Percentiles rank a stretch among this genome's conserved stretches.
Conservation (phyloP, 1,284 basidiomycete species). For the Caloboletus firmus region DNA sequence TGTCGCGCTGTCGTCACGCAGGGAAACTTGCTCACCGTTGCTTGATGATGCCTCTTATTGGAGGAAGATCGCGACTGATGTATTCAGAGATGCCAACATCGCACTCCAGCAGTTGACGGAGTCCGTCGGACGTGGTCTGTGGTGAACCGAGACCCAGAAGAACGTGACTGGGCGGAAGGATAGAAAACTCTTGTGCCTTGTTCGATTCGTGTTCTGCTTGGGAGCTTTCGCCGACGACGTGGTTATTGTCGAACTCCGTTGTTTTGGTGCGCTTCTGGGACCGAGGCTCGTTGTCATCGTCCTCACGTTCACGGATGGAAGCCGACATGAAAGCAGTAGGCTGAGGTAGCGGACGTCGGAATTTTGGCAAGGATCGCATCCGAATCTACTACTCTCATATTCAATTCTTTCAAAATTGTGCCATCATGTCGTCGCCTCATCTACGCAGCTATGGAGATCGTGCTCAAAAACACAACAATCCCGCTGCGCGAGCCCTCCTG, state of each 20-base stretch:
- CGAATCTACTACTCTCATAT: no score
- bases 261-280: conserved; percentile 58
- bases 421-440: conserved; percentile 46
- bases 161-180: conserved; percentile 72
- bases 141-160: conserved; percentile 59
- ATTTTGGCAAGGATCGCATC: background rate
- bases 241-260: conserved; percentile 32
- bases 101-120: conserved; percentile 66
- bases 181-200: conserved; percentile 23
- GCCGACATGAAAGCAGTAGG: conserved; percentile 29
- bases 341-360: background rate
- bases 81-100: conserved; percentile 94
- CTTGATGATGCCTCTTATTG: conserved; percentile 90
- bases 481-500: conserved; percentile 76
- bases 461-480: conserved; percentile 63
- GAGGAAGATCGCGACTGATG: conserved; percentile 66
- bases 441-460: conserved; percentile 65
- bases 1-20: background rate
- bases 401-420: no score
- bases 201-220: conserved; percentile 4
- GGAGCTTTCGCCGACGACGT: conserved; percentile 3
- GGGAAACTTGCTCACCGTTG: conserved; percentile 63
- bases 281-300: conserved; percentile 45
- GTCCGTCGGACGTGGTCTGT: conserved; percentile 45
- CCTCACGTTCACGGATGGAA: conserved; percentile 50